Base-by-base conservation (phyloP, 2,329 filamentous ascomycete genomes). In the Plenodomus tracheiphilus region DNA sequence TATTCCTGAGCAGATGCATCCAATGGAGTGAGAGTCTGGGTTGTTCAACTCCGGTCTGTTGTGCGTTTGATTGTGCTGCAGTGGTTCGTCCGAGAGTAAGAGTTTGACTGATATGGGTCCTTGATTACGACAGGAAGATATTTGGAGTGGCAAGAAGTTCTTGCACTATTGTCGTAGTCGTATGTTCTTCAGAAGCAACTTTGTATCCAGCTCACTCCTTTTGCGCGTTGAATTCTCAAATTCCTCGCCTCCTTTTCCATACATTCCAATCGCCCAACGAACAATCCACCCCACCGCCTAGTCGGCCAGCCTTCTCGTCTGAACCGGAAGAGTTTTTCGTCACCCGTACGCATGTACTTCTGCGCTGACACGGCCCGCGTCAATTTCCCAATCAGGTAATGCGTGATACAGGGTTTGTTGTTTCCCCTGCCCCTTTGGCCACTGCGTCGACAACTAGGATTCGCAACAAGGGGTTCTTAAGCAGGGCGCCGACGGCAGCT, bases 371-470 rank as follows among this genome's bases (percentile, higher is more conserved):
- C 25, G 41, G 4, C 38, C 20, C 25, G 15, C 39, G 28, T 41
- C 38, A 7, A 37, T 11, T 37, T 48, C 51, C 42, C 18, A 13
- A 36, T 49, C 28, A 4, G 37, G 48, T 28, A 54, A 25, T 46
- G 42, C 17, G 49, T 36, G 44, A 53, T 54, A 34, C 36, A 39
- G 19, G n/a, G 7, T 18, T 36, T 8, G 47, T 45, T 48, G 42
- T 46, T 42, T 44, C 20, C 22, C 35, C 34, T 21, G 15, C 39
- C 19, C 7, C 2, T 11, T 11, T 41, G 39, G n/a, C 49, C 22
- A 34, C 37, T n/a, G 13, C 6, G 13, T 32, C 28, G 28, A 32
- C 6, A 34, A 42, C 13, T 36, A 30, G 16, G 19, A 39, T 13
- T 16, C 11, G 10, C 21, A 22, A 34, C 20, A n/a, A 15, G 17